Conservation (phyloP, 495 filamentous ascomycete genomes). For the Xylaria bambusicola region DNA sequence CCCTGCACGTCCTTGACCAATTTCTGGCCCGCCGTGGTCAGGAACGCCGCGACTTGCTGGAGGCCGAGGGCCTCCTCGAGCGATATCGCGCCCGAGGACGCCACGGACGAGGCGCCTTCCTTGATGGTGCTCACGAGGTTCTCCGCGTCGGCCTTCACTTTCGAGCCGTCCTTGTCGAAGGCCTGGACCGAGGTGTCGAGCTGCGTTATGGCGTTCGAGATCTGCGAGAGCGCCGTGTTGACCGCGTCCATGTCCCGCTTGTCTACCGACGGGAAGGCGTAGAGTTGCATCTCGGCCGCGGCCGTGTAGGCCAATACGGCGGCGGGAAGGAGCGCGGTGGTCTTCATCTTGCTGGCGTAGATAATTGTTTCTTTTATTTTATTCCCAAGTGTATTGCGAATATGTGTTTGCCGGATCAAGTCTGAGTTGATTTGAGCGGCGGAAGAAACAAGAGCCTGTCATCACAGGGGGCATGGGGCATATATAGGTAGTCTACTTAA, state of each 20-base stretch:
- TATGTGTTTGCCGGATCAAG: too few relatives aligned
- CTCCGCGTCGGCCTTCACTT: constrained; percentile 37
- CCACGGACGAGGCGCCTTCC: constrained; percentile 31
- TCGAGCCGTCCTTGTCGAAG: constrained; percentile 35
- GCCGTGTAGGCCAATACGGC: constrained; percentile 35
- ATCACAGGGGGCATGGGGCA: too few relatives aligned
- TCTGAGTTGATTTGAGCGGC: too few relatives aligned
- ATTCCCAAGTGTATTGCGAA: too few relatives aligned
- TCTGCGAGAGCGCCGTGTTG: constrained; percentile 33
- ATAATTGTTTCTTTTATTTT: too few relatives aligned
- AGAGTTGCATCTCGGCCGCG: constrained; percentile 23
- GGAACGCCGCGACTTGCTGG: constrained; percentile 35
- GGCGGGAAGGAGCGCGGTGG: constrained; percentile 36
- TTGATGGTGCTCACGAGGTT: constrained; percentile 39
- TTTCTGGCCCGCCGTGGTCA: constrained; percentile 34
- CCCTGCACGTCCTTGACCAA: constrained; percentile 34
- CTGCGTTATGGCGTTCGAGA: constrained; percentile 33
- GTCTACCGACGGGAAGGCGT: constrained; percentile 30
- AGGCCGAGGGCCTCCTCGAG: constrained; percentile 37
- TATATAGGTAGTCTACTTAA: background rate
- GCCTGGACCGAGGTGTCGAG: constrained; percentile 40
- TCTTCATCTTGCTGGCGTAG: constrained; percentile 49
- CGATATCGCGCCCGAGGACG: constrained; percentile 26
- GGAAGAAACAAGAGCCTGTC: too few relatives aligned
- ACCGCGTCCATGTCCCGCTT: constrained; percentile 38